phyloP scores from a whole-genome alignment of 1,139 yeast genomes.

The Kodamaea anthophila region DNA sequence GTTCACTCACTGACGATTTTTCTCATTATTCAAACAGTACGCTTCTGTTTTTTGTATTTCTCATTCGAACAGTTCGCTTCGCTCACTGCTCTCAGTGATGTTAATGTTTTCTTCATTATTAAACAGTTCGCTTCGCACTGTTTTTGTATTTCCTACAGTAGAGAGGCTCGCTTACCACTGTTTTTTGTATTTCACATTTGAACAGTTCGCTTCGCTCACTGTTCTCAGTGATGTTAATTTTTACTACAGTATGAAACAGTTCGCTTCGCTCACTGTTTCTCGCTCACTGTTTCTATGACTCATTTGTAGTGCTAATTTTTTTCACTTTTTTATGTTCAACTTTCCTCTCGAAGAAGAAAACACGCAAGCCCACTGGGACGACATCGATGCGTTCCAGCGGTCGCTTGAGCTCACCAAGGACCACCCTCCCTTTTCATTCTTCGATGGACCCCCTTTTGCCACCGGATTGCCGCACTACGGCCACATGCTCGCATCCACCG shows the following conservation, averaged over 20 bases:
- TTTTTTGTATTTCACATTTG: no score
- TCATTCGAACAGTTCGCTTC: no score
- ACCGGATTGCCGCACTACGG: conserved; percentile 99
- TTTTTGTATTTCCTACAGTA: no score
- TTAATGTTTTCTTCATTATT: no score
- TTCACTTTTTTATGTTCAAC: conserved; percentile 24
- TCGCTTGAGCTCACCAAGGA: conserved; percentile 79
- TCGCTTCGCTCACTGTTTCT: neutral
- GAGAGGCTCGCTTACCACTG: no score
- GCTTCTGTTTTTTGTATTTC: no score
- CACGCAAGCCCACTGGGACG: conserved; percentile 76
- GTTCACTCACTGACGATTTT: no score
- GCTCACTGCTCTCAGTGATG: no score
- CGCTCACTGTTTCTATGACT: neutral
- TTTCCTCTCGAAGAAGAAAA: conserved; percentile 89
- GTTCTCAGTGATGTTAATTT: neutral
- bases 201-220: neutral
- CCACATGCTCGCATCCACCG: conserved; percentile 91
- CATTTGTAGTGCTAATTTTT: no score
- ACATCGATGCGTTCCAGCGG: conserved; percentile 86
- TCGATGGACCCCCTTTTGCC: conserved; percentile 99
- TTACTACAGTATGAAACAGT: neutral
- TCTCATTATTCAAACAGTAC: no score
- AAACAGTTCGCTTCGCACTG: no score
- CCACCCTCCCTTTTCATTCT: conserved; percentile 83